These are phyloP conservation scores for Cladorrhinum samala DNA, from an alignment of 495 filamentous ascomycete species.

Conservation along the genomic window DNA sequence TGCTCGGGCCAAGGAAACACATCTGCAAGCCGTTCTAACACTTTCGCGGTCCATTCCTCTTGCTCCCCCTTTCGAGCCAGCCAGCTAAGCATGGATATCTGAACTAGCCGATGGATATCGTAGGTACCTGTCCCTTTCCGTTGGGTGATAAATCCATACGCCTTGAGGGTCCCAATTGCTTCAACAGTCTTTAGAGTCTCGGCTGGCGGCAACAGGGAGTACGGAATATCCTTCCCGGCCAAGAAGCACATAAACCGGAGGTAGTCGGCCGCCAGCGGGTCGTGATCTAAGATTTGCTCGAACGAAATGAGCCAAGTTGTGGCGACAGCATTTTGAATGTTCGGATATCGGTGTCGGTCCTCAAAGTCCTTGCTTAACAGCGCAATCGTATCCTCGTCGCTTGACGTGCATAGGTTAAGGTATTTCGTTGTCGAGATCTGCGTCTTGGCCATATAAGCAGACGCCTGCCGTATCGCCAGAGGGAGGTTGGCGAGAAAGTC, in stretches of 20 bases:
- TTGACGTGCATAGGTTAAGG: neutral
- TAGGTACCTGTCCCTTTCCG: neutral
- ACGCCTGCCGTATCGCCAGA: constrained; percentile 42
- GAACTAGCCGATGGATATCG: neutral
- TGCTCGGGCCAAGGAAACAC: too few species aligned
- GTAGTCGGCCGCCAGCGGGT: constrained; percentile 27
- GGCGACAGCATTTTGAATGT: constrained; percentile 24
- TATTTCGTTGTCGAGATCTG: neutral
- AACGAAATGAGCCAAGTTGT: constrained; percentile 33
- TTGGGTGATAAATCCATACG: neutral
- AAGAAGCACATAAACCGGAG: neutral
- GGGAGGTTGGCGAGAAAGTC: constrained; percentile 35
- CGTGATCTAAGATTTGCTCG: constrained; percentile 28
- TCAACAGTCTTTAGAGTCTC: neutral
- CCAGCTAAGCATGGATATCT: neutral
- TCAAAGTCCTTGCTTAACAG: constrained; percentile 18
- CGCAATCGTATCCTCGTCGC: constrained; percentile 16
- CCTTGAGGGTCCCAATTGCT: neutral
- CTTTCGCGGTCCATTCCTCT: neutral
- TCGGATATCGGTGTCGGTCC: constrained; percentile 18
- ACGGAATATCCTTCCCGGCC: neutral
- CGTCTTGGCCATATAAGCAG: constrained; percentile 12
- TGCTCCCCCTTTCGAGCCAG: neutral
- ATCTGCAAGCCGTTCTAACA: too few species aligned
- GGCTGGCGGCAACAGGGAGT: neutral